These are phyloP conservation scores for Colletotrichum truncatum DNA, from an alignment of 2,329 filamentous ascomycete genomes.

Conservation along the genomic window DNA sequence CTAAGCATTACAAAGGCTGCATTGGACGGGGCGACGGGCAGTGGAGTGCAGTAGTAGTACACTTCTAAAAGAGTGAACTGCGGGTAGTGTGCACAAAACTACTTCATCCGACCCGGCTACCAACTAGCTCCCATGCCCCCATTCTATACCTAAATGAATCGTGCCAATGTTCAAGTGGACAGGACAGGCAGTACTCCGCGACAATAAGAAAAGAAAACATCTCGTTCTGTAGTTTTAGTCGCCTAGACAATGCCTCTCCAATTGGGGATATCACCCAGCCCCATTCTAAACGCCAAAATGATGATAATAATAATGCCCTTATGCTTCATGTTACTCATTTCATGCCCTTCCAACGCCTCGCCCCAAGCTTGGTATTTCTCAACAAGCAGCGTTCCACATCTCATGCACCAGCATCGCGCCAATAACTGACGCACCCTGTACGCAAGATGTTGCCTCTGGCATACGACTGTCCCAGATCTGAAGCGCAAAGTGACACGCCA, in stretches of 20 bases:
- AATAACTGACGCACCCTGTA: slow-evolving; percentile 26
- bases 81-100: too few species aligned
- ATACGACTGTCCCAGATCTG: slow-evolving; percentile 23
- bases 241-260: not conserved
- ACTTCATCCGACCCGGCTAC: too few species aligned
- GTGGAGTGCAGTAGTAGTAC: too few species aligned
- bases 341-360: not conserved
- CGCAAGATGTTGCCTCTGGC: not conserved
- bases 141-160: too few species aligned
- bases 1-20: too few species aligned
- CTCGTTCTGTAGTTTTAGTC: too few species aligned
- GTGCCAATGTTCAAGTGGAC: too few species aligned
- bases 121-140: too few species aligned
- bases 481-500: slow-evolving; percentile 24
- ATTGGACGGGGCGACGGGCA: too few species aligned
- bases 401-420: slow-evolving; percentile 27
- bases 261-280: not conserved
- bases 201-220: too few species aligned
- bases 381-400: slow-evolving; percentile 29
- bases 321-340: slow-evolving; percentile 25
- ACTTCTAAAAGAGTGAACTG: too few species aligned
- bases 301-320: slow-evolving; percentile 8
- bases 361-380: not conserved
- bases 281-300: slow-evolving; percentile 7
- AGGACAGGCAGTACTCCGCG: too few species aligned